Evolutionary conservation across 2,329 filamentous ascomycete genomes (phyloP).

Genomic region (Metarhizium album): DNA sequence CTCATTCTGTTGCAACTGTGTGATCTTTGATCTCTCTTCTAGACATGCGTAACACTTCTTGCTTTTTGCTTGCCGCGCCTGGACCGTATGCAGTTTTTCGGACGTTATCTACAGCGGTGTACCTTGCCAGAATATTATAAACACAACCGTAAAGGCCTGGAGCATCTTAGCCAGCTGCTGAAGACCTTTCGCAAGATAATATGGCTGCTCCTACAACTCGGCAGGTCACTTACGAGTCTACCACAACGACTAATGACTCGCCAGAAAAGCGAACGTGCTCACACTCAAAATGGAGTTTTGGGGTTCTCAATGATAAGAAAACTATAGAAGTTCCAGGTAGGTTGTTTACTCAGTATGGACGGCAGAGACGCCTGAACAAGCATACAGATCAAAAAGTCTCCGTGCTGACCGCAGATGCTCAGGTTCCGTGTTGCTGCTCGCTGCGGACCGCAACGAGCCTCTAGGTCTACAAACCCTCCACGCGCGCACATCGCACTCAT

Average conservation of each 20-base stretch:
- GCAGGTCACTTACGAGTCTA: not conserved
- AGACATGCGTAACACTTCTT: no score
- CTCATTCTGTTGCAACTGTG: no score
- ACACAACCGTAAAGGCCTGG: no score
- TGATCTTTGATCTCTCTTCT: no score
- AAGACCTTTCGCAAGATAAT: not conserved
- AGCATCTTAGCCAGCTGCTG: not conserved
- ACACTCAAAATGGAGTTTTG: slow-evolving; percentile 9
- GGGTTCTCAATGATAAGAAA: slow-evolving; percentile 7
- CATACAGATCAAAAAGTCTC: no score
- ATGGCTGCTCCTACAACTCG: not conserved
- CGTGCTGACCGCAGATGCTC: not conserved
- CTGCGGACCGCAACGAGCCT: slow-evolving; percentile 10
- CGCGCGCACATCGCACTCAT: slow-evolving; percentile 26
- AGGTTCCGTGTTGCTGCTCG: slow-evolving; percentile 11
- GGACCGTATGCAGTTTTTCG: no score
- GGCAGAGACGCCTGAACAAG: no score
- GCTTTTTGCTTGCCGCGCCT: no score
- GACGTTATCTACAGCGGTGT: no score
- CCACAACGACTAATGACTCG: not conserved
- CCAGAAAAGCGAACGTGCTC: not conserved
- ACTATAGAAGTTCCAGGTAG: slow-evolving; percentile 9
- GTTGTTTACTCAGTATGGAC: not conserved
- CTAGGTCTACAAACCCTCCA: slow-evolving; percentile 8
- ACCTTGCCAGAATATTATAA: no score